These are phyloP conservation scores for Chlorella vulgaris DNA, from an alignment of 139 green algal species.

Conservation along the genomic window DNA sequence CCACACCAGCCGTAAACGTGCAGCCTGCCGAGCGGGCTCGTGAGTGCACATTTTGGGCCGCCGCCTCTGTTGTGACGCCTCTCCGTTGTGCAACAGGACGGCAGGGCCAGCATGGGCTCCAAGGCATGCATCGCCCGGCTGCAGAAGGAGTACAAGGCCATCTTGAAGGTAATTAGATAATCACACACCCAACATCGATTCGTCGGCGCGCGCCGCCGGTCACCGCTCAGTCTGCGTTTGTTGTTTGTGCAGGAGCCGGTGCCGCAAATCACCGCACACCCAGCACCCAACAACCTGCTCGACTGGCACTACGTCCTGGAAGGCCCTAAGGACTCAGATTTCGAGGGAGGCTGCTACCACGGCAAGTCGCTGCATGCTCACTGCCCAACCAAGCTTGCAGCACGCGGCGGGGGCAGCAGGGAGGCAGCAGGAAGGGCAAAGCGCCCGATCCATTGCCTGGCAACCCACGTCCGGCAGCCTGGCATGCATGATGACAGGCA, in stretches of 20 bases:
- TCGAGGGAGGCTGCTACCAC: slow-evolving; percentile 79
- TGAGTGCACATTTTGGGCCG: no score
- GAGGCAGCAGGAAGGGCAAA: slow-evolving; percentile 84
- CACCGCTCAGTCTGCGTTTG: not conserved
- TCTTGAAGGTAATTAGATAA: slow-evolving; percentile 61
- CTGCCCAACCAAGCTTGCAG: slow-evolving; percentile 65
- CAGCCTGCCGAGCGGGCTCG: no score
- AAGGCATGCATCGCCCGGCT: slow-evolving; percentile 73
- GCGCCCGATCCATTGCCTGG: not conserved
- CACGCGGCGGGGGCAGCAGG: slow-evolving; percentile 9
- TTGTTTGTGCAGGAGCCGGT: slow-evolving; percentile 73
- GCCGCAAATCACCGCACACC: slow-evolving; percentile 77
- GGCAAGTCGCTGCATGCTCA: slow-evolving; percentile 65
- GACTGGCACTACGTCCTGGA: slow-evolving; percentile 86
- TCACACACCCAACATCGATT: not conserved
- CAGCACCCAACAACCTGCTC: slow-evolving; percentile 76
- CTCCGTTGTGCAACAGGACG: not conserved
- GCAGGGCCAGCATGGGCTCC: slow-evolving; percentile 34
- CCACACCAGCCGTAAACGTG: no score
- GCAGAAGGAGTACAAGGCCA: slow-evolving; percentile 82
- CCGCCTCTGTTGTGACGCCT: not conserved
- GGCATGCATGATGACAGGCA: no score
- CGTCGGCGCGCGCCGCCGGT: not conserved
- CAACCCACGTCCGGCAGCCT: not conserved
- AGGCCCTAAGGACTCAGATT: slow-evolving; percentile 22